Evolutionary conservation across 2,329 filamentous ascomycete genomes (phyloP), one percentile per base, ranked within the genome.

Genomic region (Plenodomus biglobosus): DNA sequence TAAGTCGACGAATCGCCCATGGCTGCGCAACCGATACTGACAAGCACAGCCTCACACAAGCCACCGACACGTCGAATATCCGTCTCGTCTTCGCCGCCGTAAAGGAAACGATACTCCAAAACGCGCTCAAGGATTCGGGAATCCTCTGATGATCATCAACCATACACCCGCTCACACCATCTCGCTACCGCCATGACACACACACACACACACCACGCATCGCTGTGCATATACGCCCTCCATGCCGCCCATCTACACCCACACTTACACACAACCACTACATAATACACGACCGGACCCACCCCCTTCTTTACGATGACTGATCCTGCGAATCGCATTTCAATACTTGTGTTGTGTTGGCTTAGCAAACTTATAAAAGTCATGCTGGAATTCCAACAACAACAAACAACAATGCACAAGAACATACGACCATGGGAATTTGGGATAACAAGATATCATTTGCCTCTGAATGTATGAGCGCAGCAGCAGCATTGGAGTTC

Each of bases 31-130:
- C 27, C 3, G 8, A 3, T 15, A 32, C 27, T 15, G 3, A 32
- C 27, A 43, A 42, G 52, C 30, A n/a, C 63, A 97, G 92, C 74
- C 83, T 99, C 54, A 99, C 94, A 27, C 94, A 99, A 87, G 94
- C 94, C 38, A 99, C 94, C 56, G 94, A 99, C 72, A 99, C 94
- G 3, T 96, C 92, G 43, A 99, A 99, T 69, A 96, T 99, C 66
- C 89, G 94, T 58, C 82, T 99, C 32, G 94, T 99, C 40, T 99
- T 99, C 74, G 94, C 92, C 27, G 94, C 94, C 8, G 94, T 99
- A 52, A 99, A 99, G 73, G 94, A 99, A 76, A 99, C 94, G 27
- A 99, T 99, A 66, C 78, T 99, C 61, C 95, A 97, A 74, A 99
- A 99, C 72, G 94, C 94, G 40, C 82, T 99, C 61, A 96, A 95